Evolutionary conservation across 257 asterid genomes (phyloP).

Genomic region (Schizonepeta tenuifolia): DNA sequence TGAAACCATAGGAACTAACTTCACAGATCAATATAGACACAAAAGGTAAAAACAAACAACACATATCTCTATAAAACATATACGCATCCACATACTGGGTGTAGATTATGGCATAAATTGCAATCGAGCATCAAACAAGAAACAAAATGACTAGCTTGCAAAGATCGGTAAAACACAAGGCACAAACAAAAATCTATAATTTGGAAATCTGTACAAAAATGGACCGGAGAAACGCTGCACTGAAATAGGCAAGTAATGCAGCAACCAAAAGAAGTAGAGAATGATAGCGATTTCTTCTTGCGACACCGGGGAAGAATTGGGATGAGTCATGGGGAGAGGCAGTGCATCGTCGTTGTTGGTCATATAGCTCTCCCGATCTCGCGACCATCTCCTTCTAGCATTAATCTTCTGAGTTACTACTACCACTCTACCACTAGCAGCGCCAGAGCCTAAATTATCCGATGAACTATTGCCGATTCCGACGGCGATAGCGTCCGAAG

Average conservation of each 20-base stretch:
- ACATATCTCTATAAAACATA: too few species aligned
- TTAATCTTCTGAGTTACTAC: conserved; percentile 51
- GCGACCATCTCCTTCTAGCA: conserved; percentile 81
- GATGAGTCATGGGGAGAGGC: conserved; percentile 89
- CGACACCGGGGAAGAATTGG: conserved; percentile 64
- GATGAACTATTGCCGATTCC: conserved; percentile 44
- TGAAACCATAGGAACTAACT: neutral
- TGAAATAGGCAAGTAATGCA: neutral
- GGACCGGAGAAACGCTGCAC: neutral
- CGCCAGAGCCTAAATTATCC: conserved; percentile 34
- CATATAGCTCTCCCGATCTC: conserved; percentile 78
- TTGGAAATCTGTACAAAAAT: neutral
- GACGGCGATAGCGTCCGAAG: conserved; percentile 46
- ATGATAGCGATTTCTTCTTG: conserved; percentile 51
- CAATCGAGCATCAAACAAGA: neutral
- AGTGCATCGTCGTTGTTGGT: conserved; percentile 65
- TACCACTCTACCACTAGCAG: conserved; percentile 31
- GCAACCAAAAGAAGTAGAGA: conserved; percentile 11
- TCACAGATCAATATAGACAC: neutral
- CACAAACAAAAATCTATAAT: neutral
- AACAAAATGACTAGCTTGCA: too few species aligned
- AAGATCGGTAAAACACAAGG: too few species aligned
- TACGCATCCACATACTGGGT: conserved; percentile 1
- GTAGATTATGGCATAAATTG: neutral
- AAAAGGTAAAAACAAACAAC: neutral